Conservation (phyloP, 1,284 basidiomycete species). For the Xerocomus minutiporus region DNA sequence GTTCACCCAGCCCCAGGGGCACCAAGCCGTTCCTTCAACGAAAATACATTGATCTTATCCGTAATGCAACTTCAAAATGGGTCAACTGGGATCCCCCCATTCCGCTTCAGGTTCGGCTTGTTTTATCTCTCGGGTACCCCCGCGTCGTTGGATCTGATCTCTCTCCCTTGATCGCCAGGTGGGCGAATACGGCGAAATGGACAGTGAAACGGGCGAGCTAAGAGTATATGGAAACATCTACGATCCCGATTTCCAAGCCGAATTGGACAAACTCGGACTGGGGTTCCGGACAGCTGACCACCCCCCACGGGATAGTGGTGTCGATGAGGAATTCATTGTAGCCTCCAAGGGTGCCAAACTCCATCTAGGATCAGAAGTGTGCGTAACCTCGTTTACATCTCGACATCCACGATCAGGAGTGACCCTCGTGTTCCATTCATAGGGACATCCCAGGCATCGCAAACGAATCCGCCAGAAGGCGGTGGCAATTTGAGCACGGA, state of each 20-base stretch:
- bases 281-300: conserved; percentile 6
- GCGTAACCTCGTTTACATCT: not conserved
- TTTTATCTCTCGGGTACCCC: not conserved
- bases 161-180: conserved; percentile 13
- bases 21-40: conserved; percentile 13
- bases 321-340: conserved; percentile 24
- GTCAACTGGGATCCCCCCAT: conserved; percentile 32
- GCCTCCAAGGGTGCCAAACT: conserved; percentile 21
- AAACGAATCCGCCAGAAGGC: conserved; percentile 20
- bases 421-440: not conserved
- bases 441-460: conserved; percentile 21
- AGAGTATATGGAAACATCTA: conserved; percentile 25
- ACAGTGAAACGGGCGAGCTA: conserved; percentile 21
- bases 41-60: conserved; percentile 28
- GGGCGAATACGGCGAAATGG: conserved; percentile 21
- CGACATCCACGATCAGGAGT: no score
- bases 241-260: conserved; percentile 12
- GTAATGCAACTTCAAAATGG: conserved; percentile 24
- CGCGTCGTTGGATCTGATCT: not conserved
- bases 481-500: conserved; percentile 27
- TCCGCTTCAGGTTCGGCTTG: conserved; percentile 16
- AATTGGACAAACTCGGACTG: conserved; percentile 7
- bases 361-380: conserved; percentile 13
- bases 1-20: no score
- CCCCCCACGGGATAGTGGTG: conserved; percentile 4